phyloP scores from a whole-genome alignment of 2,329 filamentous ascomycete species.

The Pyricularia sp. region DNA sequence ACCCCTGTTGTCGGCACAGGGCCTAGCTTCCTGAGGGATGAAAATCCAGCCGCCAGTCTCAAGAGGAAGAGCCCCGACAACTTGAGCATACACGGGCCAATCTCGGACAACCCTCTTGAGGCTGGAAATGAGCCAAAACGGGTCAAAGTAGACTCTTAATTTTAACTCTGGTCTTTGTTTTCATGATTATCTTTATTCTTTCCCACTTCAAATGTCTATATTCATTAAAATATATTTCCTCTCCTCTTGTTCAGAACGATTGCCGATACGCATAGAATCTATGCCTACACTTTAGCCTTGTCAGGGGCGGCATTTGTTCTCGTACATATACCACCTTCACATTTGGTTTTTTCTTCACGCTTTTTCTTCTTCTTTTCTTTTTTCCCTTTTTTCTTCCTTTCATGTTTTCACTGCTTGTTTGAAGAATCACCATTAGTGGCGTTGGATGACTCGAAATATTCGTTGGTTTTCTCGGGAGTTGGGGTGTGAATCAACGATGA shows the following conservation, averaged over 20 bases:
- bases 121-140: constrained; percentile 42
- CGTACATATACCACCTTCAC: neutral
- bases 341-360: neutral
- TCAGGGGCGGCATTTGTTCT: neutral
- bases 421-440: neutral
- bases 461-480: neutral
- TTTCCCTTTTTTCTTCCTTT: neutral
- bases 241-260: neutral
- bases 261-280: neutral
- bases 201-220: neutral
- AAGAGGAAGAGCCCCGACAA: constrained; percentile 50
- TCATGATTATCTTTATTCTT: neutral
- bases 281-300: neutral
- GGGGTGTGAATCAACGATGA: neutral
- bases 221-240: neutral
- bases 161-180: neutral
- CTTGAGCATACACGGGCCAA: constrained; percentile 28
- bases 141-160: constrained; percentile 37
- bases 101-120: constrained; percentile 14
- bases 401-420: neutral
- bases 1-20: constrained; percentile 62
- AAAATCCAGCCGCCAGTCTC: constrained; percentile 23
- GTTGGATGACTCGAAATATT: neutral
- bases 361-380: neutral
- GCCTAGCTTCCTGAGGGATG: constrained; percentile 54